Conservation (phyloP, 805 yeast genomes). For the Yamadazyma takamatsuzukensis region DNA sequence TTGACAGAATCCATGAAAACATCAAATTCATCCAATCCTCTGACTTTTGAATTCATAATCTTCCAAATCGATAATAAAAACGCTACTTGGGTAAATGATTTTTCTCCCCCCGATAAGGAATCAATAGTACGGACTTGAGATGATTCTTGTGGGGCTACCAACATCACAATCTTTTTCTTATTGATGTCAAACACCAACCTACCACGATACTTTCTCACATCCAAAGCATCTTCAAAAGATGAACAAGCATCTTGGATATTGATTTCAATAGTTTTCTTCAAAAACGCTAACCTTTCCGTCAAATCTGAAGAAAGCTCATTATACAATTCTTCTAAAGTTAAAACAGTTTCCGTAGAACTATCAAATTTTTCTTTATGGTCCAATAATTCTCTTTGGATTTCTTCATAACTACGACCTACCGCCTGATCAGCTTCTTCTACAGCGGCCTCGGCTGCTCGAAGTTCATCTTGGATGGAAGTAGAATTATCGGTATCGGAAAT, state of each 20-base stretch:
- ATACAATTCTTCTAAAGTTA: constrained; percentile 27
- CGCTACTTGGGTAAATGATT: constrained; percentile 89
- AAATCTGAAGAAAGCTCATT: constrained; percentile 26
- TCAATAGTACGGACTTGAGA: constrained; percentile 64
- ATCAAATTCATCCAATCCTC: constrained; percentile 95
- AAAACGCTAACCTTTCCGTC: constrained; percentile 26
- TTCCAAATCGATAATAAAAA: constrained; percentile 87
- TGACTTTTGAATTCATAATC: constrained; percentile 80
- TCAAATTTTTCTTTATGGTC: constrained; percentile 40
- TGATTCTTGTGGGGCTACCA: constrained; percentile 59
- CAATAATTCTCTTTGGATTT: constrained; percentile 47
- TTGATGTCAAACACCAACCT: constrained; percentile 59
- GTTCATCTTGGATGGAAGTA: constrained; percentile 48
- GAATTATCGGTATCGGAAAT: constrained; percentile 37
- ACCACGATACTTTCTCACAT: constrained; percentile 72
- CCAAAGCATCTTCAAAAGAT: constrained; percentile 56
- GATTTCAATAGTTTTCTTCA: constrained; percentile 29
- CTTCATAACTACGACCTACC: constrained; percentile 54
- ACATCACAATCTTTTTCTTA: constrained; percentile 48
- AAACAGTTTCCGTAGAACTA: constrained; percentile 38
- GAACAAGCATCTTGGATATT: constrained; percentile 28
- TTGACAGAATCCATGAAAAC: constrained; percentile 96
- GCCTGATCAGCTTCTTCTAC: constrained; percentile 50
- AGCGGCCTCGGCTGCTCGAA: constrained; percentile 41
- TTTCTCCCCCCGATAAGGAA: constrained; percentile 95